Conservation (phyloP, 108 stramenopile species). For the Nitzschia putrida region DNA sequence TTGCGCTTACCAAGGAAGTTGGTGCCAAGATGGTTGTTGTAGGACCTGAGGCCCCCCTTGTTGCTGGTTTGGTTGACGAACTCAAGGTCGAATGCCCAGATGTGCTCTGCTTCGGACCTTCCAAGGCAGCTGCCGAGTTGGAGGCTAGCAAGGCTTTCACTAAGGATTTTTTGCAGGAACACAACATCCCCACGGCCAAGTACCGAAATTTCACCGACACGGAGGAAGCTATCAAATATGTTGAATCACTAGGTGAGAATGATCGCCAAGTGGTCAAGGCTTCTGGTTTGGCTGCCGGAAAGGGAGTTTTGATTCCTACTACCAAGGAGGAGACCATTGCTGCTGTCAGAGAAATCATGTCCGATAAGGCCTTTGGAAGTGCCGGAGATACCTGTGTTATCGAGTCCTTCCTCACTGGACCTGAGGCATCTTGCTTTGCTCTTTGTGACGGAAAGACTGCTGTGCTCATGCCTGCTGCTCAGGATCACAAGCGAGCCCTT, state of each 20-base stretch:
- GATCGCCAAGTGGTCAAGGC: conserved; percentile 98
- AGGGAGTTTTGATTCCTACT: conserved; percentile 95
- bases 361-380: conserved; percentile 88
- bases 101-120: conserved; percentile 95
- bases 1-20: conserved; percentile 58
- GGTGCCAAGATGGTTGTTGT: conserved; percentile 89
- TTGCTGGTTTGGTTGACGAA: conserved; percentile 91
- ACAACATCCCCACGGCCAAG: conserved; percentile 93
- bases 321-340: conserved; percentile 88
- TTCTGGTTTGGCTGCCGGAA: conserved; percentile 98
- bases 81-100: conserved; percentile 70
- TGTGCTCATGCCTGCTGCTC: conserved; percentile 88
- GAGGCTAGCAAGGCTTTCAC: conserved; percentile 99
- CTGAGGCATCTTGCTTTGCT: conserved; percentile 96
- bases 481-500: conserved; percentile 98
- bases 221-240: conserved; percentile 84
- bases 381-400: conserved; percentile 97
- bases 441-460: conserved; percentile 96
- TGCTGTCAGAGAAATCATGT: conserved; percentile 94
- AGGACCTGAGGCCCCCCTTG: conserved; percentile 96
- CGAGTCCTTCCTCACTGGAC: conserved; percentile 96
- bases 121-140: conserved; percentile 87
- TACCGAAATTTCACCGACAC: conserved; percentile 89
- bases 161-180: conserved; percentile 95
- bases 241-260: conserved; percentile 66